These are phyloP conservation scores for Colletotrichum viniferum DNA, from an alignment of 2,329 filamentous ascomycete species.

Conservation along the genomic window DNA sequence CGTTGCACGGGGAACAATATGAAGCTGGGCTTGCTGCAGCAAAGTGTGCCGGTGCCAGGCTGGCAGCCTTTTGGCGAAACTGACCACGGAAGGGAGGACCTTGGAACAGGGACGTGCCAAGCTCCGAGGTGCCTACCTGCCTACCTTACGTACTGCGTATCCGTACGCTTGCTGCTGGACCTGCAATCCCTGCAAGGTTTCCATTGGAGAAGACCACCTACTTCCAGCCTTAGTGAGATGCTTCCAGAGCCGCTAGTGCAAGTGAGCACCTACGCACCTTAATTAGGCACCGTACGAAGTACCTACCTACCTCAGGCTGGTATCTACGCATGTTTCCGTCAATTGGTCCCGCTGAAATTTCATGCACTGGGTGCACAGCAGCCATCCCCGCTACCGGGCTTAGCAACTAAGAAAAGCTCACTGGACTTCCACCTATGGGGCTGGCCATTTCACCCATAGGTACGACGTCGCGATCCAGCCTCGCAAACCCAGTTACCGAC, in stretches of 20 bases:
- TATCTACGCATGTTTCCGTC: background rate
- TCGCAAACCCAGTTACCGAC: background rate
- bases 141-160: background rate
- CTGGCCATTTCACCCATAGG: background rate
- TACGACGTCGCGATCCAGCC: background rate
- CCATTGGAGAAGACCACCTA: background rate
- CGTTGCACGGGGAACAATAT: constrained; percentile 8
- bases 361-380: background rate
- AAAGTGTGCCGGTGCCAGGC: constrained; percentile 15
- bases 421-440: background rate
- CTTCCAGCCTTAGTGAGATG: background rate
- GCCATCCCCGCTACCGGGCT: background rate
- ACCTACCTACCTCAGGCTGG: background rate
- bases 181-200: background rate
- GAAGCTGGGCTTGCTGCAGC: background rate
- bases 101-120: constrained; percentile 8
- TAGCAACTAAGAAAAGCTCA: background rate
- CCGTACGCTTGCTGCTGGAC: background rate
- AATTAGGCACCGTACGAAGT: background rate
- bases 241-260: background rate
- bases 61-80: constrained; percentile 19
- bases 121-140: background rate
- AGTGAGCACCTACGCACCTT: background rate
- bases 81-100: constrained; percentile 1
- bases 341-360: background rate